These are phyloP conservation scores for Talaromyces sp. DNA, from an alignment of 2,329 filamentous ascomycete species.

Conservation along the genomic window DNA sequence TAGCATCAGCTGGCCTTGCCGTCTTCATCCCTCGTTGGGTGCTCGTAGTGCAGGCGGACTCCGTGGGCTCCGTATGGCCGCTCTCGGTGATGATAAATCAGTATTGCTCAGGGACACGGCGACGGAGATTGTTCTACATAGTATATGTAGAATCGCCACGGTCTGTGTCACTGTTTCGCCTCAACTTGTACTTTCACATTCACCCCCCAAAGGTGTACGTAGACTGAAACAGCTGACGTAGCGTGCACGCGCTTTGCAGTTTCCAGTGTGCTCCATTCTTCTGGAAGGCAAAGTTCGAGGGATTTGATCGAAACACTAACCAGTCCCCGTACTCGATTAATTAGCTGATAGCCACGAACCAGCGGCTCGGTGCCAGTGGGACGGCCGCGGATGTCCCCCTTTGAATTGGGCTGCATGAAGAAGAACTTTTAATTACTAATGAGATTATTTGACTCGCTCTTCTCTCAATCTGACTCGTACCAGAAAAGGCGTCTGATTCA, in stretches of 20 bases:
- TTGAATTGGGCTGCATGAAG: not conserved
- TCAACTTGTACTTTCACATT: not conserved
- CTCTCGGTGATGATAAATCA: not conserved
- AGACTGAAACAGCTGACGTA: not conserved
- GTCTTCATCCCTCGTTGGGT: not conserved
- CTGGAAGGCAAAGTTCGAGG: not conserved
- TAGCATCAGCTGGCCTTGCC: not conserved
- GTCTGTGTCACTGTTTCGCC: not conserved
- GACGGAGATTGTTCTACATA: not conserved
- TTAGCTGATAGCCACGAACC: conserved; percentile 1
- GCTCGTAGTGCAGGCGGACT: not conserved
- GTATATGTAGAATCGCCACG: not conserved
- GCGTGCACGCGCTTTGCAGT: not conserved
- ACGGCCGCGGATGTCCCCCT: not conserved
- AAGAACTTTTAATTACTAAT: not conserved
- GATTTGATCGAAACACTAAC: not conserved
- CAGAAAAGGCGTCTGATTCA: not conserved
- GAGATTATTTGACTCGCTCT: not conserved
- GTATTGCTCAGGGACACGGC: not conserved
- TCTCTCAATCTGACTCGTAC: not conserved
- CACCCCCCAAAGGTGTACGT: not conserved
- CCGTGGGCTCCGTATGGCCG: not conserved
- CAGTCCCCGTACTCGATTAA: not conserved
- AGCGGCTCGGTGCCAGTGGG: conserved; percentile 9
- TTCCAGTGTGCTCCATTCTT: not conserved